Percentiles rank a stretch among this genome's conserved stretches.
Evolutionary conservation across 73 alveolate genomes (phyloP).

Genomic region (Symbiodinium pilosum): DNA sequence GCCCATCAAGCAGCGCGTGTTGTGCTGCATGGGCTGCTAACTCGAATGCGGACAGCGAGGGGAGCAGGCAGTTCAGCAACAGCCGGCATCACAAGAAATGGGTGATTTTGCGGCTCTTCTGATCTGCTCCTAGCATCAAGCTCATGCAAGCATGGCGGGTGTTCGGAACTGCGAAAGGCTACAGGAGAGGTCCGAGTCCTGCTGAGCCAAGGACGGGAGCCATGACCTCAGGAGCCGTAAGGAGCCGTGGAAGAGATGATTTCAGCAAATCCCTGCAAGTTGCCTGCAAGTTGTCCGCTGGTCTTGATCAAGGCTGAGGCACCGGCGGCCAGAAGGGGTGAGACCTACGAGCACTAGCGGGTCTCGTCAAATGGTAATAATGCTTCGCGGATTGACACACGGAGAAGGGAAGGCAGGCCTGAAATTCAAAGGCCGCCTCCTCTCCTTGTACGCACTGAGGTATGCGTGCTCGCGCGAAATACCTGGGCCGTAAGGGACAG

Average conservation of each 20-base stretch:
- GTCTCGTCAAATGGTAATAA: too few relatives aligned
- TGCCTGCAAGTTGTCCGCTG: too few relatives aligned
- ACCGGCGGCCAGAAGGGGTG: neutral
- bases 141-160: too few relatives aligned
- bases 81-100: neutral
- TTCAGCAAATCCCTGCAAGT: too few relatives aligned
- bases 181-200: too few relatives aligned
- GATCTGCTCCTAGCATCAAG: neutral
- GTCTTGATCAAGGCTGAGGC: neutral
- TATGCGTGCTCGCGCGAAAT: slow-evolving; percentile 50
- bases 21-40: neutral
- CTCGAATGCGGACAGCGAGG: too few relatives aligned
- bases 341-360: neutral
- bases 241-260: too few relatives aligned
- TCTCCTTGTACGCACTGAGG: slow-evolving; percentile 80
- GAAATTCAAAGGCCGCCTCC: slow-evolving; percentile 41
- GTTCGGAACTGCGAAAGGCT: too few relatives aligned
- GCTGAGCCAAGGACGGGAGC: neutral
- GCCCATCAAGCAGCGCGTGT: neutral
- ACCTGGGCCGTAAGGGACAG: too few relatives aligned
- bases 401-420: neutral
- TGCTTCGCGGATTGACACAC: neutral
- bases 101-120: neutral
- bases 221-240: neutral
- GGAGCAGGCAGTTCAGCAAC: too few relatives aligned